Conservation (phyloP, 305 asterid genomes). For the Fraxinus platypoda region DNA sequence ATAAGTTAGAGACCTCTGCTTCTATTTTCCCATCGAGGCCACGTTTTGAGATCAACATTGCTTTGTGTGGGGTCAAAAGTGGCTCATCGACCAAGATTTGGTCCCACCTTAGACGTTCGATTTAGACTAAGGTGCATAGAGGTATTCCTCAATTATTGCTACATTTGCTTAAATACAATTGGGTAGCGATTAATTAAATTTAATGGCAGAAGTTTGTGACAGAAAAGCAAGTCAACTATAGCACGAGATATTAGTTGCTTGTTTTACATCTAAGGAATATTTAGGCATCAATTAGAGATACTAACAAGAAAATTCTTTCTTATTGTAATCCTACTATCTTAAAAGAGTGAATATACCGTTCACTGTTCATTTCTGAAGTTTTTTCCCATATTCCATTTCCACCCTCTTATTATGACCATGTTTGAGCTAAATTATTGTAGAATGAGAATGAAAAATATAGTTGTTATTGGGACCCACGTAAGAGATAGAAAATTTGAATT, state of each 20-base stretch:
- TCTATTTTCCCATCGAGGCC: neutral
- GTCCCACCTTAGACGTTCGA: slow-evolving; percentile 4
- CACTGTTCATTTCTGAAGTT: too few relatives aligned
- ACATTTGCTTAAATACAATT: neutral
- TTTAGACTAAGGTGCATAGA: neutral
- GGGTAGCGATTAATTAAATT: neutral
- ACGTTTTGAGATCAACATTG: neutral
- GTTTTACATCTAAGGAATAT: neutral
- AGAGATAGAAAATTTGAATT: too few relatives aligned
- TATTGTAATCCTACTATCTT: too few relatives aligned
- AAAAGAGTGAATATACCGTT: too few relatives aligned
- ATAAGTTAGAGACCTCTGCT: neutral
- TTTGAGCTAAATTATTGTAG: too few relatives aligned
- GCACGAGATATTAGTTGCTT: neutral
- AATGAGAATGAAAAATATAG: too few relatives aligned
- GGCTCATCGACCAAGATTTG: slow-evolving; percentile 15
- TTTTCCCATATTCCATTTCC: too few relatives aligned
- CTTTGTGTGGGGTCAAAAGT: slow-evolving; percentile 9
- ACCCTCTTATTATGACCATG: too few relatives aligned
- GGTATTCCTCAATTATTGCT: neutral
- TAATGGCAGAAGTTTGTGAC: neutral
- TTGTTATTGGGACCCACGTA: too few relatives aligned
- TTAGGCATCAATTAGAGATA: neutral
- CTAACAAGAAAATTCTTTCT: neutral
- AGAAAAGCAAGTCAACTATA: neutral